Conservation (phyloP, 805 yeast species). For the Candida orba region DNA sequence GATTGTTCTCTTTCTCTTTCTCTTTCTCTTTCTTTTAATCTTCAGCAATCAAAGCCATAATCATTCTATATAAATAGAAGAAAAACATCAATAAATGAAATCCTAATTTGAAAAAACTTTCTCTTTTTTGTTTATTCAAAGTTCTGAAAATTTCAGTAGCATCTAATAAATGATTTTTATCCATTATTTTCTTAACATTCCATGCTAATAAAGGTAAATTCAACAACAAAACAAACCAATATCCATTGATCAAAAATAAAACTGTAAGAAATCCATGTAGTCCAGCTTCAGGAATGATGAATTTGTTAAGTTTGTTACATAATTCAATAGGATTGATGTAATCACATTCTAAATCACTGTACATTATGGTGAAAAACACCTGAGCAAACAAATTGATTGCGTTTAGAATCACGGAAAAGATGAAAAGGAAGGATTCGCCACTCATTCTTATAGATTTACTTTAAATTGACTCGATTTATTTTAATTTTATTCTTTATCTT, state of each 20-base stretch:
- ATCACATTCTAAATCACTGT: conserved; percentile 91
- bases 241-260: conserved; percentile 76
- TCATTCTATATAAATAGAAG: conserved; percentile 93
- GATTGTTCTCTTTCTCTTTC: background rate
- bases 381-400: conserved; percentile 85
- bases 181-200: conserved; percentile 72
- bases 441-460: background rate
- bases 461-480: background rate
- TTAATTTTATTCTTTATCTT: too few relatives aligned
- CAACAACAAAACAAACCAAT: conserved; percentile 83
- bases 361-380: conserved; percentile 92
- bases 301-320: conserved; percentile 85
- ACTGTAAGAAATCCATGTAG: conserved; percentile 67
- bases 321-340: conserved; percentile 96
- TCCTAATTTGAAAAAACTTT: conserved; percentile 82
- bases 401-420: conserved; percentile 74
- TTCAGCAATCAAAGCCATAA: conserved; percentile 70
- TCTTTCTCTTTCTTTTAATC: conserved; percentile 5
- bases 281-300: conserved; percentile 85
- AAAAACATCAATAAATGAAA: conserved; percentile 89
- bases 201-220: conserved; percentile 79
- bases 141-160: conserved; percentile 98
- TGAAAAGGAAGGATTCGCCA: conserved; percentile 42
- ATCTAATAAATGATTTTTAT: conserved; percentile 80
- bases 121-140: conserved; percentile 85